Percentiles rank a stretch among this genome's conserved stretches.
Evolutionary conservation across 176 grass and related monocot genomes (phyloP).

Genomic region (Carex parvula): DNA sequence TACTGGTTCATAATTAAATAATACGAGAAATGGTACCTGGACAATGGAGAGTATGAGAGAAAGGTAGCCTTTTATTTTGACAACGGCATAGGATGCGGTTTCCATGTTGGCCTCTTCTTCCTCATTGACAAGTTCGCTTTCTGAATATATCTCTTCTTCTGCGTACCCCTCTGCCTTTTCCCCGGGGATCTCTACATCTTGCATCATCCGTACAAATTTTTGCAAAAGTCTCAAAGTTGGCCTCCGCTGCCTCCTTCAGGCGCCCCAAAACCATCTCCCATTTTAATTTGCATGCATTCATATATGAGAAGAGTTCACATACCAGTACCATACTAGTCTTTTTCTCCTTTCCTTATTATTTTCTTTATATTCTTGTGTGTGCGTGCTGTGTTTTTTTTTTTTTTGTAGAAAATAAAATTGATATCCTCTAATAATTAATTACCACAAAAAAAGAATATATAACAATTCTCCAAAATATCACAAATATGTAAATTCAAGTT

Average conservation of each 20-base stretch:
- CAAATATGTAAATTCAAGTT: no score
- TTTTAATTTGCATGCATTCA: constrained; percentile 20
- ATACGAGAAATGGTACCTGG: constrained; percentile 46
- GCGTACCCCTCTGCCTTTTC: constrained; percentile 63
- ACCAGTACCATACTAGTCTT: neutral
- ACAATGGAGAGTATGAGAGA: constrained; percentile 57
- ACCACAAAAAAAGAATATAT: no score
- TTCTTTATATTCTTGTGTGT: neutral
- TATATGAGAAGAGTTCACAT: neutral
- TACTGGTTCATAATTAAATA: neutral
- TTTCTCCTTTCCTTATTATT: neutral
- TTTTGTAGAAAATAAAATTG: no score
- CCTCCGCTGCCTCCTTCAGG: constrained; percentile 68
- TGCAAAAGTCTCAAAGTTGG: constrained; percentile 46
- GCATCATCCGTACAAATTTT: constrained; percentile 83
- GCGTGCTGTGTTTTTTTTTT: neutral
- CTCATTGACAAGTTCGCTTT: constrained; percentile 68
- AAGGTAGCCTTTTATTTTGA: constrained; percentile 69
- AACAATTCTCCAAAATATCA: no score
- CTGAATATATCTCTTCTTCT: constrained; percentile 77
- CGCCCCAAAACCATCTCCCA: constrained; percentile 63
- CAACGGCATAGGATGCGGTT: constrained; percentile 65
- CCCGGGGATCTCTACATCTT: constrained; percentile 71
- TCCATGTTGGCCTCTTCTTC: constrained; percentile 90
- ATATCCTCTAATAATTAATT: no score